Conservation (phyloP, 768 basidiomycete species). For the Tubosaeta sp. region DNA sequence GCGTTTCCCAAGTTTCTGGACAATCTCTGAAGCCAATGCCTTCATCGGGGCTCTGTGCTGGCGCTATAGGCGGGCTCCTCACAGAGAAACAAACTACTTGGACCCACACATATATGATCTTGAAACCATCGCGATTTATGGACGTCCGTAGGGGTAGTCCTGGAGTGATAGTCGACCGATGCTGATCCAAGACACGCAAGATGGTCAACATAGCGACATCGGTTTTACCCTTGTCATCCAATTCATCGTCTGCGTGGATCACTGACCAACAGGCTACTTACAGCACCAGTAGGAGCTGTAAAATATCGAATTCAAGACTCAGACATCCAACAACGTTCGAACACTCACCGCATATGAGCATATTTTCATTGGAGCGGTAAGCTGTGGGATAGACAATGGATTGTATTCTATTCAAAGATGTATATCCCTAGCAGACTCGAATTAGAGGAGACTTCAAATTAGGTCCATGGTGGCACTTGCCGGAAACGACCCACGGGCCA, state of each 20-base stretch:
- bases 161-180: constrained; percentile 37
- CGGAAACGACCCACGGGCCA: constrained; percentile 80
- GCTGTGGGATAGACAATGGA: constrained; percentile 93
- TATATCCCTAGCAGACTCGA: constrained; percentile 60
- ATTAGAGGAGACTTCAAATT: not conserved
- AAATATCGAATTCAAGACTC: not conserved
- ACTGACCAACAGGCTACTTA: constrained; percentile 37
- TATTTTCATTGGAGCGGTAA: constrained; percentile 93
- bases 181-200: constrained; percentile 79
- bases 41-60: constrained; percentile 89
- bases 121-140: constrained; percentile 74
- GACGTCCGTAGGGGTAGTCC: constrained; percentile 38
- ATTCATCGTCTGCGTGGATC: constrained; percentile 3
- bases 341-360: constrained; percentile 57
- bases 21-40: constrained; percentile 92
- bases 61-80: not conserved
- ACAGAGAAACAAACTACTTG: not conserved
- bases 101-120: constrained; percentile 92
- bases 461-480: constrained; percentile 38
- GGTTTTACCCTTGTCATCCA: constrained; percentile 80
- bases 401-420: constrained; percentile 87
- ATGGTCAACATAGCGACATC: constrained; percentile 95
- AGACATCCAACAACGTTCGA: not conserved
- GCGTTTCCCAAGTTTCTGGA: constrained; percentile 86
- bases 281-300: constrained; percentile 95